These are phyloP conservation scores for Salix koriyanagi DNA, from an alignment of 345 rosid genomes.

Conservation along the genomic window DNA sequence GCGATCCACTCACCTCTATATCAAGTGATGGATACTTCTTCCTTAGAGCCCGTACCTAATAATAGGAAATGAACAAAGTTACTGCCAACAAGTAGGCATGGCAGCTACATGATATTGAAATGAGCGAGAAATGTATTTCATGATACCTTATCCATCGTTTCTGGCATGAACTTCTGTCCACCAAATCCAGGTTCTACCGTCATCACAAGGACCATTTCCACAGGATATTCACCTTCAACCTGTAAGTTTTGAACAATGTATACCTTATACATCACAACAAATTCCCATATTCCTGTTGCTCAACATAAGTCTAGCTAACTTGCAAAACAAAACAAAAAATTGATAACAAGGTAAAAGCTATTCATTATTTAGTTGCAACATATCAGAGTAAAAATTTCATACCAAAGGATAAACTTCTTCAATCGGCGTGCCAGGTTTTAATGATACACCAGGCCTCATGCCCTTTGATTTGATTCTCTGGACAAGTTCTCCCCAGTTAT, in stretches of 20 bases:
- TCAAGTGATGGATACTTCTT: slow-evolving; percentile 69
- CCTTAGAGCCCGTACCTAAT: slow-evolving; percentile 59
- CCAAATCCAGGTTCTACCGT: slow-evolving; percentile 93
- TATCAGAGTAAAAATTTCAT: slow-evolving; percentile 7
- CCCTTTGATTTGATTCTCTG: slow-evolving; percentile 64
- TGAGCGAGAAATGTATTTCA: not conserved
- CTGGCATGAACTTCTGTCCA: slow-evolving; percentile 89
- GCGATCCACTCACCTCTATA: slow-evolving; percentile 54
- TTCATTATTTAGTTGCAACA: not conserved
- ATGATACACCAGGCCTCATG: slow-evolving; percentile 83
- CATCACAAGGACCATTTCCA: slow-evolving; percentile 96
- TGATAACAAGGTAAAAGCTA: not conserved
- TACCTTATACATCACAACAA: not conserved
- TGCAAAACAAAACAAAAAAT: not conserved
- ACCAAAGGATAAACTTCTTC: slow-evolving; percentile 90
- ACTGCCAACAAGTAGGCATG: not conserved
- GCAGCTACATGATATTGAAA: not conserved
- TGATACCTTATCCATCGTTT: slow-evolving; percentile 75
- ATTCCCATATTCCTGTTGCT: not conserved
- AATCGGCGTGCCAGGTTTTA: slow-evolving; percentile 78
- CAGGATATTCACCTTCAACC: slow-evolving; percentile 72
- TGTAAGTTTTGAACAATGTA: slow-evolving; percentile 12
- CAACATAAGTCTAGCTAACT: not conserved
- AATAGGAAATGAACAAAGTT: slow-evolving; percentile 1
- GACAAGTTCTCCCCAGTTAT: slow-evolving; percentile 78